Evolutionary conservation across 208 protist species (phyloP).

Genomic region (Crithidia acanthocephali): DNA sequence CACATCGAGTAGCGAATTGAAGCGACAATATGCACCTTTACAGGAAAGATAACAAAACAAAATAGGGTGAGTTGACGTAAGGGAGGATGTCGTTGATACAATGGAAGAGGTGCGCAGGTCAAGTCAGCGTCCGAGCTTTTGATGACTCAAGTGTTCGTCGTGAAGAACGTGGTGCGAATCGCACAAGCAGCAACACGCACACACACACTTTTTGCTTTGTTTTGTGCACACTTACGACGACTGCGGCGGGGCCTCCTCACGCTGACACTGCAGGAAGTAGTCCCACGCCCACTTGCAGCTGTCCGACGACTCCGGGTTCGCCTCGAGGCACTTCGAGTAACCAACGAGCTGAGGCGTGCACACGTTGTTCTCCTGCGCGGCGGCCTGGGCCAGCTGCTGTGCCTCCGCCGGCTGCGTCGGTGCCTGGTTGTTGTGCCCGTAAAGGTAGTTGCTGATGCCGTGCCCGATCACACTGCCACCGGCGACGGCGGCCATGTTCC

Average conservation of each 20-base stretch:
- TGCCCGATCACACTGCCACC: slow-evolving; percentile 85
- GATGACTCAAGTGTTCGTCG: too few relatives aligned
- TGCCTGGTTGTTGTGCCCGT: slow-evolving; percentile 61
- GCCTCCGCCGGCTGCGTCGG: slow-evolving; percentile 84
- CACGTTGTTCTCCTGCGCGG: slow-evolving; percentile 60
- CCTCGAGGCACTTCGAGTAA: slow-evolving; percentile 88
- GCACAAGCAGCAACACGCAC: too few relatives aligned
- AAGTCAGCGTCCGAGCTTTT: too few relatives aligned
- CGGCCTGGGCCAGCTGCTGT: slow-evolving; percentile 75
- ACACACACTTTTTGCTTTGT: background rate
- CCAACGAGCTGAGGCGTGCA: slow-evolving; percentile 72
- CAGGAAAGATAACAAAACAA: background rate
- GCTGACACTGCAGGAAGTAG: slow-evolving; percentile 84
- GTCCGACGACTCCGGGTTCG: slow-evolving; percentile 57
- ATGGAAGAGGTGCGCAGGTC: too few relatives aligned
- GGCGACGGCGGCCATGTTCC: slow-evolving; percentile 84
- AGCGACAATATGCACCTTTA: background rate
- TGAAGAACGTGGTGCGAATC: too few relatives aligned
- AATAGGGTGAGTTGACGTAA: too few relatives aligned
- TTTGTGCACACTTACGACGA: too few relatives aligned
- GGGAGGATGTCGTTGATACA: too few relatives aligned
- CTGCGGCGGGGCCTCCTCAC: too few relatives aligned
- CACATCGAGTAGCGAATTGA: background rate
- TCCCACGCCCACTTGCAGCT: slow-evolving; percentile 91
- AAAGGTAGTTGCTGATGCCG: slow-evolving; percentile 91